Conservation (phyloP, 225 moss, liverwort and hornwort genomes). For the Physcomitrellopsis africana region DNA sequence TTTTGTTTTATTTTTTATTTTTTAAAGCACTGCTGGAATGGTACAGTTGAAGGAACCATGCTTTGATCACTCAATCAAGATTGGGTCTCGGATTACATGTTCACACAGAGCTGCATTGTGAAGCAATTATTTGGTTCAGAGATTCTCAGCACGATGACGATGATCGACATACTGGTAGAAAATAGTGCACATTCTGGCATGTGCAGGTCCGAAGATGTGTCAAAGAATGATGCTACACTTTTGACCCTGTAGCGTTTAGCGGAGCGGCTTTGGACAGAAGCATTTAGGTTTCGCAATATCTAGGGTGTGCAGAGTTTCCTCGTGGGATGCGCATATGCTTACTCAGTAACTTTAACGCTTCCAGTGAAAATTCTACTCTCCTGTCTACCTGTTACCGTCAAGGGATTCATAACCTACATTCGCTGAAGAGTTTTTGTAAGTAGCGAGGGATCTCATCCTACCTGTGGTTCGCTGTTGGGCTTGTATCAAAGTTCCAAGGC, state of each 20-base stretch:
- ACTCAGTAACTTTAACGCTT: background rate
- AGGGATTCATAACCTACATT: slow-evolving; percentile 20
- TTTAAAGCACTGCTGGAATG: slow-evolving; percentile 13
- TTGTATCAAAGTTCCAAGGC: slow-evolving; percentile 6
- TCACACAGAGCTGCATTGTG: slow-evolving; percentile 33
- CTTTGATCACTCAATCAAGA: slow-evolving; percentile 10
- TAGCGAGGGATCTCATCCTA: slow-evolving; percentile 14
- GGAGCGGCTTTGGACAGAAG: slow-evolving; percentile 14
- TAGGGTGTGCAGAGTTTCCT: slow-evolving; percentile 24
- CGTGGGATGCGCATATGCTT: slow-evolving; percentile 14
- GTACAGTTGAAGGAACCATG: background rate
- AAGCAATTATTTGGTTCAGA: slow-evolving; percentile 10
- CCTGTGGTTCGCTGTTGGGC: slow-evolving; percentile 7
- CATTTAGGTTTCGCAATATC: background rate
- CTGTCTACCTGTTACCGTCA: background rate
- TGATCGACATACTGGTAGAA: slow-evolving; percentile 10
- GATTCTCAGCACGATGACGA: slow-evolving; percentile 24
- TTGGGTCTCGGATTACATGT: slow-evolving; percentile 30
- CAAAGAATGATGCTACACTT: slow-evolving; percentile 14
- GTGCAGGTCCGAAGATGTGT: slow-evolving; percentile 12
- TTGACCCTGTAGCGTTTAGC: slow-evolving; percentile 32
- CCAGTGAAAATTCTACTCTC: slow-evolving; percentile 1
- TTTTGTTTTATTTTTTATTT: background rate
- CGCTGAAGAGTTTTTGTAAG: background rate
- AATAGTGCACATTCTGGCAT: slow-evolving; percentile 14